Base-by-base conservation (phyloP, 495 filamentous ascomycete genomes). In the Tuber calosporum region DNA sequence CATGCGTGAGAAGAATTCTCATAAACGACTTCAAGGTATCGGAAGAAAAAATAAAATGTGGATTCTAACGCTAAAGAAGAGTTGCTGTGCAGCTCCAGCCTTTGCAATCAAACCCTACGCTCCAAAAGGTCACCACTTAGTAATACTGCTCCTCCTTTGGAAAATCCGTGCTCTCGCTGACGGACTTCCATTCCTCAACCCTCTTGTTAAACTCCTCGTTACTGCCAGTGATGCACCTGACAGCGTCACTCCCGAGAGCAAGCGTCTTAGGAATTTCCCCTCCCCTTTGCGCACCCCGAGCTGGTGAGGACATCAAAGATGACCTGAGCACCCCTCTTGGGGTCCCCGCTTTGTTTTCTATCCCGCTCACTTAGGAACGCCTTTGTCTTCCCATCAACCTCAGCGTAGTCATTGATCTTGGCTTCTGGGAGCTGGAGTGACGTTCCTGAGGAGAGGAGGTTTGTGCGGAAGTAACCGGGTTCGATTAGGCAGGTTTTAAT, bases 401-500 rank as follows among this genome's bases (percentile, higher is more conserved):
- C 69, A 36, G 76, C 68, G 70, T 82, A 82, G 37, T 67, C 79
- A 43, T 77, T 68, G 34, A 82, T 73, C 69, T 71, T 45, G 79
- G 39, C 43, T 70, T 78, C 38, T 81, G 73, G 70, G 37, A 69
- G 73, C 20, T 68, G 67, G 39, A 75, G 42, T 17, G 73, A 75
- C 30, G 66, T 53, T 34, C 66, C 42, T 39, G 69, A 62, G 67
- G 70, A 36, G 17, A 75, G 66, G 30, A 88, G 80, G 30, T 81
- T 79, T 0, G 86, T 87, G 26, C 86, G 82, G 73, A 88, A 88
- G 68, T 83, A 83, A 2, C 87, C 87, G 6, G 86, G 86, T 73
- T 87, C 85, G 9, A 87, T 76, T 19, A 85, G 79, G 15, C 82
- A 79, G 40, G 84, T 83, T 30, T 82, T 81, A 72, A 88, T 84